These are phyloP conservation scores for Suhomyces faveliae DNA, from an alignment of 805 yeast species.

Conservation along the genomic window DNA sequence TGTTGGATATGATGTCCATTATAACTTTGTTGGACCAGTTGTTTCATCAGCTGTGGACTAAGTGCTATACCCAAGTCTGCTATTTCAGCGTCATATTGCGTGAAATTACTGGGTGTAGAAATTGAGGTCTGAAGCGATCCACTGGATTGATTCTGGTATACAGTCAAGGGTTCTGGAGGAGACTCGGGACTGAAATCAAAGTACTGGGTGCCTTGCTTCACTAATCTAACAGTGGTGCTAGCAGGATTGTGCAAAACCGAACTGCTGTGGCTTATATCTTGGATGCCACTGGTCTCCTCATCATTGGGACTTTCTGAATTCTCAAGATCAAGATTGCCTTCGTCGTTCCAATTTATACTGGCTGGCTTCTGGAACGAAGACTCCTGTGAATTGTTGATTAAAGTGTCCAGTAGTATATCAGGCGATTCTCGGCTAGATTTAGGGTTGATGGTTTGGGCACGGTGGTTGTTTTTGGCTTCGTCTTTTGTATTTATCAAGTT, in stretches of 20 bases:
- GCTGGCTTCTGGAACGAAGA: slow-evolving; percentile 37
- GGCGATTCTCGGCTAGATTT: background rate
- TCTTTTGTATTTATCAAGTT: slow-evolving; percentile 31
- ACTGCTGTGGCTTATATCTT: background rate
- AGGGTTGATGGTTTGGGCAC: background rate
- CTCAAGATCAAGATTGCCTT: slow-evolving; percentile 29
- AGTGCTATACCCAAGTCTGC: slow-evolving; percentile 42
- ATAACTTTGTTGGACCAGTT: slow-evolving; percentile 11
- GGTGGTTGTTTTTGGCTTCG: slow-evolving; percentile 7
- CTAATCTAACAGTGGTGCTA: slow-evolving; percentile 1
- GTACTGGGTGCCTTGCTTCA: slow-evolving; percentile 19
- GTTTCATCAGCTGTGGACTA: slow-evolving; percentile 35
- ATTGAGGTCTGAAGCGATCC: slow-evolving; percentile 19
- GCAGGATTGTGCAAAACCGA: background rate
- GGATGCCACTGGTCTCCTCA: background rate
- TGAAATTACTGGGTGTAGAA: slow-evolving; percentile 38
- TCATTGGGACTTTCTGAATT: slow-evolving; percentile 15
- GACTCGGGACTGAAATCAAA: slow-evolving; percentile 22
- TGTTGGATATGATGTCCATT: slow-evolving; percentile 1
- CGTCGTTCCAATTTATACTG: slow-evolving; percentile 45
- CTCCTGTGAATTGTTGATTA: slow-evolving; percentile 17
- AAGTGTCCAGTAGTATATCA: background rate
- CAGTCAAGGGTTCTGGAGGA: slow-evolving; percentile 1
- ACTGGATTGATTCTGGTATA: slow-evolving; percentile 8
- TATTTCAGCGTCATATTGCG: slow-evolving; percentile 40